Conservation (phyloP, 1,139 yeast species). For the Pichia sp. region DNA sequence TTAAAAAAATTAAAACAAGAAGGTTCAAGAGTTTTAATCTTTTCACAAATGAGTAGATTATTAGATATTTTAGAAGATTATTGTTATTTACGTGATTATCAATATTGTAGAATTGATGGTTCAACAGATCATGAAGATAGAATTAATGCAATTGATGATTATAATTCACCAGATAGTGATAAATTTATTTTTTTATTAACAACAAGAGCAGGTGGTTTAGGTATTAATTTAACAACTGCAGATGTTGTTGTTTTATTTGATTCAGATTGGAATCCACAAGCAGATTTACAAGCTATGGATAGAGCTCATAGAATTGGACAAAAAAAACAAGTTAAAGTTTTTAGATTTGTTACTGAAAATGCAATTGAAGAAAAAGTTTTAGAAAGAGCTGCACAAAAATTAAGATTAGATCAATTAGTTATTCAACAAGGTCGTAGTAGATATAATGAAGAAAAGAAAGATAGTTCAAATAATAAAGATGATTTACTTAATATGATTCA, state of each 20-base stretch:
- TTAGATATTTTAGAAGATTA: conserved; percentile 91
- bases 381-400: conserved; percentile 92
- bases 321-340: conserved; percentile 90
- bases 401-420: conserved; percentile 87
- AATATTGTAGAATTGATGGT: conserved; percentile 93
- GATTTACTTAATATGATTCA: conserved; percentile 93
- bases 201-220: conserved; percentile 98
- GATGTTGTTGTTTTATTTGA: conserved; percentile 87
- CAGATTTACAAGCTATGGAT: conserved; percentile 98
- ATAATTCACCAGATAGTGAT: conserved; percentile 72
- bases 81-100: conserved; percentile 74
- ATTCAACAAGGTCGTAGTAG: conserved; percentile 81
- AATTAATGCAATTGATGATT: conserved; percentile 86
- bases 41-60: conserved; percentile 92
- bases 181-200: conserved; percentile 84
- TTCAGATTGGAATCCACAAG: conserved; percentile 99
- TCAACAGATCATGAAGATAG: conserved; percentile 92
- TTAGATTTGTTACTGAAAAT: conserved; percentile 86
- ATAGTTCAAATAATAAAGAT: conserved; percentile 52
- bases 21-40: conserved; percentile 87
- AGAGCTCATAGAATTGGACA: conserved; percentile 98
- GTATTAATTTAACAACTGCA: conserved; percentile 89
- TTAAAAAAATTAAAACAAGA: conserved; percentile 62
- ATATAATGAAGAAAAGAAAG: conserved; percentile 30
- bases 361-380: conserved; percentile 95